A percentile compares a stretch with the other conserved stretches of the same genome.
Conservation (phyloP, 495 filamentous ascomycete species). For the Penicillium nucicola region DNA sequence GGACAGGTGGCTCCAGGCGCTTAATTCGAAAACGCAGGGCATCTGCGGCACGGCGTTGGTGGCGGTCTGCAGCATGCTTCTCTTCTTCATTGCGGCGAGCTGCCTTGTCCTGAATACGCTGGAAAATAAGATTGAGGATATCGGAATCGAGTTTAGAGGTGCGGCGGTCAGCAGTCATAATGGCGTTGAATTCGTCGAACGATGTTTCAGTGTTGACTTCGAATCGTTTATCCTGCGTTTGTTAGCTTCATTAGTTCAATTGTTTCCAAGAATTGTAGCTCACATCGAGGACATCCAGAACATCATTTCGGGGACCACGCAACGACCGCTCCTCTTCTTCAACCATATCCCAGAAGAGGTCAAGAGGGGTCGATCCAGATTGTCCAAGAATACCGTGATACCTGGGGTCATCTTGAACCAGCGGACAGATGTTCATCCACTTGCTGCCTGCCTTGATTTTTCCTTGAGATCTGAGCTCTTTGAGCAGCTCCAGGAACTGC, state of each 20-base stretch:
- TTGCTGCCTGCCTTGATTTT: constrained; percentile 89
- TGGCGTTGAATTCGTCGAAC: constrained; percentile 76
- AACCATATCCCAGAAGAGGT: constrained; percentile 94
- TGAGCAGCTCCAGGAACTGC: constrained; percentile 67
- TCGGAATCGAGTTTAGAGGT: constrained; percentile 80
- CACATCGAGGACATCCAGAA: constrained; percentile 88
- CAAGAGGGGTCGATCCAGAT: constrained; percentile 82
- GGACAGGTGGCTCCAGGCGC: constrained; percentile 83
- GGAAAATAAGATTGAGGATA: constrained; percentile 73
- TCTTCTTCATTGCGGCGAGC: constrained; percentile 78
- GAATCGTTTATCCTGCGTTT: constrained; percentile 76
- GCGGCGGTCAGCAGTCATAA: constrained; percentile 78
- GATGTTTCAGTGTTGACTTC: constrained; percentile 84
- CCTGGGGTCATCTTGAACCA: constrained; percentile 76
- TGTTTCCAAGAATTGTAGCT: constrained; percentile 26
- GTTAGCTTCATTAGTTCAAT: constrained; percentile 8
- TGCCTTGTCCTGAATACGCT: constrained; percentile 78
- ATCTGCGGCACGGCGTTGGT: constrained; percentile 82
- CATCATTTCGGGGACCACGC: constrained; percentile 76
- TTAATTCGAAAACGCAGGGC: constrained; percentile 84
- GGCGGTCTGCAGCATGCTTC: constrained; percentile 74
- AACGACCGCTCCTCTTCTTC: constrained; percentile 89
- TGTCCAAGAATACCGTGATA: constrained; percentile 86
- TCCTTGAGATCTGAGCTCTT: constrained; percentile 67
- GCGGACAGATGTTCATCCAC: constrained; percentile 79